Evolutionary conservation across 1,284 basidiomycete genomes (phyloP), one percentile per base, ranked within the genome.

Genomic region (Apiotrichum veenhuisii): DNA sequence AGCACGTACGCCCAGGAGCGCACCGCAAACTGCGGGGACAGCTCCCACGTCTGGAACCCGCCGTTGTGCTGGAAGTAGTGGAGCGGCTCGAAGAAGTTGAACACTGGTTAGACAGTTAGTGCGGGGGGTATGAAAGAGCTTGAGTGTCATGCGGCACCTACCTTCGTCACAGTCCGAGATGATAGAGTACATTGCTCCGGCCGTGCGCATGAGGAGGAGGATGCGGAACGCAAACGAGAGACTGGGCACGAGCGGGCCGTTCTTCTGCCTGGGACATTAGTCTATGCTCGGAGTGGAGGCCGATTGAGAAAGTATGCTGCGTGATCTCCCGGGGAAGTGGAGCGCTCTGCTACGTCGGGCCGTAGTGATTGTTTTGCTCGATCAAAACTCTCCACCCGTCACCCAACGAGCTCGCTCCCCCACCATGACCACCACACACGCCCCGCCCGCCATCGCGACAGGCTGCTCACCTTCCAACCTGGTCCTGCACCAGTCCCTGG

Each of bases 31-130:
- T 84, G 78, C 8, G 96, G 93, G 12, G 93, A 90, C 9, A 91
- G 86, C 73, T 98, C 96, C 96, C 96, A 98, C 1, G 96, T 98
- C 77, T 98, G 93, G 76, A 98, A 98, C 9, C 89, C 91, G 65
- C 86, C 80, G 30, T 89, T 89, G 63, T 85, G 80, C 63, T 86
- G 83, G 52, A 94, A 80, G 76, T 93, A 92, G 76, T 98, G 95
- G 34, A 98, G 79, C 23, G 96, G 95, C 72, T 98, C 96, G 91
- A 91, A 98, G 77, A 97, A 98, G 77, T 98, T 98, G 82, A 87
- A 98, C 14, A 95, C 93, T 96, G 63, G n/a, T 33, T 14, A 34
- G 22, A 18, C 42, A 17, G 26, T 12, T 2, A 44, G 2, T 2
- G 18, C 22, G 26, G 5, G 42, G 12, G 5, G 4, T 25, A 15